A percentile compares a stretch with the other conserved stretches of the same genome.
Conservation (phyloP, 2,329 filamentous ascomycete species). For the Trichoderma arundinaceum region DNA sequence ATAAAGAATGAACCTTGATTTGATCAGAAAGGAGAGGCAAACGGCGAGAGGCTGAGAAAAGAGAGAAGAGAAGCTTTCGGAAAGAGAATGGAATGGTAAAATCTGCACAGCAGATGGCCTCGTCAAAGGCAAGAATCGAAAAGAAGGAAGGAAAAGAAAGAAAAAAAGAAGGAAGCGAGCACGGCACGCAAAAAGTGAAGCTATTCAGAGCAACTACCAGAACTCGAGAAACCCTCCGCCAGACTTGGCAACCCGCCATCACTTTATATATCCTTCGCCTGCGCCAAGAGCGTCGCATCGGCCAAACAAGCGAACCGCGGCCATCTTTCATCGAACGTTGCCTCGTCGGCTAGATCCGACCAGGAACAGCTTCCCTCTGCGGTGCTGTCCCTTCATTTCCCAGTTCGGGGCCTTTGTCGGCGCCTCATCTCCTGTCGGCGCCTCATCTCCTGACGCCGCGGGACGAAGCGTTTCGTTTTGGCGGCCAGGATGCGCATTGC, state of each 20-base stretch:
- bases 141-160: slow-evolving; percentile 21
- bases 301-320: slow-evolving; percentile 1
- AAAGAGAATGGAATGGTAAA: slow-evolving; percentile 29
- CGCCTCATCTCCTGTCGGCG: slow-evolving; percentile 7
- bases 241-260: background rate
- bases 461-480: slow-evolving; percentile 14
- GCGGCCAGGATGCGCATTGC: background rate
- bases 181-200: slow-evolving; percentile 32
- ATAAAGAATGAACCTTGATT: background rate
- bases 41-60: background rate
- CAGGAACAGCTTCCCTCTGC: background rate
- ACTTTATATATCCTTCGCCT: slow-evolving; percentile 4
- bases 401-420: slow-evolving; percentile 8
- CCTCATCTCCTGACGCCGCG: background rate
- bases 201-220: slow-evolving; percentile 26
- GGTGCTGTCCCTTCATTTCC: slow-evolving; percentile 28
- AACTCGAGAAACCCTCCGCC: slow-evolving; percentile 6
- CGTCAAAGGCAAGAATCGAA: slow-evolving; percentile 33
- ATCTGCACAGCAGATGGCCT: slow-evolving; percentile 35
- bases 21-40: background rate
- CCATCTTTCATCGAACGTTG: background rate
- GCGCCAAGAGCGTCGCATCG: slow-evolving; percentile 1
- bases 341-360: slow-evolving; percentile 22
- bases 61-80: background rate
- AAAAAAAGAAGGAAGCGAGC: slow-evolving; percentile 27